phyloP scores from a whole-genome alignment of 75 land plant species.

The Pinus taeda region DNA sequence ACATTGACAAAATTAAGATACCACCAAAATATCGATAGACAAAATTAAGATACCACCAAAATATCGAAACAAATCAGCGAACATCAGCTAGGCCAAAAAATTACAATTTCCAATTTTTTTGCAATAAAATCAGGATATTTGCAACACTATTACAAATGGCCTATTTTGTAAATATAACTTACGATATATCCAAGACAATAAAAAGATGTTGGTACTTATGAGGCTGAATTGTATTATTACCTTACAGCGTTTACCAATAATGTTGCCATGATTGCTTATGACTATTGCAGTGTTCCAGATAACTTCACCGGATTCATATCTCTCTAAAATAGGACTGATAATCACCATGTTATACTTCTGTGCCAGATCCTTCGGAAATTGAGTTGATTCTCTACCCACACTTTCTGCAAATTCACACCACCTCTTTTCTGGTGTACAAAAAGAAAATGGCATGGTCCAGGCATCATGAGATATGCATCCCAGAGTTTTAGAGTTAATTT shows the following conservation, averaged over 20 bases:
- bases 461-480: conserved; percentile 62
- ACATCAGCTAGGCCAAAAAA: no score
- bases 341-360: conserved; percentile 92
- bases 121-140: no score
- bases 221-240: conserved; percentile 23
- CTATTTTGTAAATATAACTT: background rate
- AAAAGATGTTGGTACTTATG: background rate
- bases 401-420: conserved; percentile 99
- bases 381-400: conserved; percentile 78
- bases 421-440: conserved; percentile 92
- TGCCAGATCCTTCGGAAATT: conserved; percentile 75
- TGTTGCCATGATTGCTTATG: conserved; percentile 92
- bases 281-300: conserved; percentile 98
- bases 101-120: no score
- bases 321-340: conserved; percentile 89
- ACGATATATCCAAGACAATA: background rate
- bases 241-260: conserved; percentile 97
- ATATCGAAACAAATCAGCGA: no score
- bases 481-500: background rate
- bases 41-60: no score
- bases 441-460: conserved; percentile 99
- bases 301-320: conserved; percentile 80
- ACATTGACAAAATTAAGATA: no score
- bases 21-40: no score
- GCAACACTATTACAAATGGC: no score